Evolutionary conservation across 441 rosid species (phyloP).

Genomic region (Populus hybrid): DNA sequence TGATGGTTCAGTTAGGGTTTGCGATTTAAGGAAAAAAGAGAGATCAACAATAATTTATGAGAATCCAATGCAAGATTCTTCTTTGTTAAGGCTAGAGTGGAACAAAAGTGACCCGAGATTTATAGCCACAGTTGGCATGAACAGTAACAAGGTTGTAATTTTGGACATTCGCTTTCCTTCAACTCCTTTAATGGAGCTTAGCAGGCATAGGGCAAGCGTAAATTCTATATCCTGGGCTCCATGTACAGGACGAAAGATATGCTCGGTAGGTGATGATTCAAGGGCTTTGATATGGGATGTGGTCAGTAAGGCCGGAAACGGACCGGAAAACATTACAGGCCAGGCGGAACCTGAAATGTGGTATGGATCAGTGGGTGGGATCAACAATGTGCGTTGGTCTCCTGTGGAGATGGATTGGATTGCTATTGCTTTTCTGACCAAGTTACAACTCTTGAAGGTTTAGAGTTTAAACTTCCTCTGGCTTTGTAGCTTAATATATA

Average conservation of each 20-base stretch:
- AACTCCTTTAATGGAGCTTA: slow-evolving; percentile 36
- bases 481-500: background rate
- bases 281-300: slow-evolving; percentile 51
- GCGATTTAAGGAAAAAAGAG: slow-evolving; percentile 55
- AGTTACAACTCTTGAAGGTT: slow-evolving; percentile 44
- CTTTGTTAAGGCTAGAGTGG: slow-evolving; percentile 53
- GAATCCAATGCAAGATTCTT: slow-evolving; percentile 30
- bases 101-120: slow-evolving; percentile 54
- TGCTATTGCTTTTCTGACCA: slow-evolving; percentile 32
- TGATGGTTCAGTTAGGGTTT: slow-evolving; percentile 56
- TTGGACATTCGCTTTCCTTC: slow-evolving; percentile 55
- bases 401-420: slow-evolving; percentile 45
- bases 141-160: slow-evolving; percentile 43
- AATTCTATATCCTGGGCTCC: slow-evolving; percentile 53
- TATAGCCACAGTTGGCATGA: slow-evolving; percentile 47
- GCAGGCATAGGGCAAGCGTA: slow-evolving; percentile 39
- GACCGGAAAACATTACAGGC: background rate
- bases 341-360: slow-evolving; percentile 43
- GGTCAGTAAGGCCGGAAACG: background rate
- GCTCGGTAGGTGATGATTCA: slow-evolving; percentile 54
- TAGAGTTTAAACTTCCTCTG: slow-evolving; percentile 2
- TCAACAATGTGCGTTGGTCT: slow-evolving; percentile 49
- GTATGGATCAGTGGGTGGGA: slow-evolving; percentile 38
- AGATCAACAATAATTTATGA: slow-evolving; percentile 58
- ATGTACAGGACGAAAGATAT: slow-evolving; percentile 30